phyloP scores from a whole-genome alignment of 1,284 basidiomycete species.

The Ustilago crameri region DNA sequence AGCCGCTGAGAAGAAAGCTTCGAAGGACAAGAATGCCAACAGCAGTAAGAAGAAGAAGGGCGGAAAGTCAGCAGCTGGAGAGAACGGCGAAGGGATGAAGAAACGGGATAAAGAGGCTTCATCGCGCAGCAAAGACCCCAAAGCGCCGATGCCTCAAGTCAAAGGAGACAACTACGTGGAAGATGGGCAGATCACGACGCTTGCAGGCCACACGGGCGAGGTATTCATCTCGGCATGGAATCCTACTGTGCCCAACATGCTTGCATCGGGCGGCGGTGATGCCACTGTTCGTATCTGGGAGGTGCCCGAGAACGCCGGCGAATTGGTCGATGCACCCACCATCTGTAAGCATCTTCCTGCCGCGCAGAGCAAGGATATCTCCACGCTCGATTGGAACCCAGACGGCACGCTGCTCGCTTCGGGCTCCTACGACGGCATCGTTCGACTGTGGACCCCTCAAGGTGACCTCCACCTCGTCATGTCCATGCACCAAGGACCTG shows the following conservation, averaged over 20 bases:
- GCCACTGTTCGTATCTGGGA: slow-evolving; percentile 68
- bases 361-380: slow-evolving; percentile 65
- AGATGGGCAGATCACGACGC: slow-evolving; percentile 44
- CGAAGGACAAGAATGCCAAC: slow-evolving; percentile 29
- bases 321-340: slow-evolving; percentile 48
- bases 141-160: slow-evolving; percentile 41
- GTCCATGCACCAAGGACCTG: slow-evolving; percentile 68
- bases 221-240: slow-evolving; percentile 68
- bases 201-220: slow-evolving; percentile 63
- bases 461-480: slow-evolving; percentile 67
- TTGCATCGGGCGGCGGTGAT: slow-evolving; percentile 67
- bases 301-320: slow-evolving; percentile 46
- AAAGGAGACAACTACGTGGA: slow-evolving; percentile 44
- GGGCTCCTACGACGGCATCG: slow-evolving; percentile 67
- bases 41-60: slow-evolving; percentile 56
- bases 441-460: slow-evolving; percentile 67
- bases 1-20: slow-evolving; percentile 23
- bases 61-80: slow-evolving; percentile 38
- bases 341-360: slow-evolving; percentile 67
- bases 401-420: slow-evolving; percentile 67
- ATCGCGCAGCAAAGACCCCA: slow-evolving; percentile 32
- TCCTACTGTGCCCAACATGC: slow-evolving; percentile 64
- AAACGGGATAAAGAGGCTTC: slow-evolving; percentile 40
- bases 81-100: slow-evolving; percentile 42
- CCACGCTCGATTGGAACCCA: slow-evolving; percentile 67